Evolutionary conservation across 306 rosid species (phyloP).

Genomic region (Cicer judaicum): DNA sequence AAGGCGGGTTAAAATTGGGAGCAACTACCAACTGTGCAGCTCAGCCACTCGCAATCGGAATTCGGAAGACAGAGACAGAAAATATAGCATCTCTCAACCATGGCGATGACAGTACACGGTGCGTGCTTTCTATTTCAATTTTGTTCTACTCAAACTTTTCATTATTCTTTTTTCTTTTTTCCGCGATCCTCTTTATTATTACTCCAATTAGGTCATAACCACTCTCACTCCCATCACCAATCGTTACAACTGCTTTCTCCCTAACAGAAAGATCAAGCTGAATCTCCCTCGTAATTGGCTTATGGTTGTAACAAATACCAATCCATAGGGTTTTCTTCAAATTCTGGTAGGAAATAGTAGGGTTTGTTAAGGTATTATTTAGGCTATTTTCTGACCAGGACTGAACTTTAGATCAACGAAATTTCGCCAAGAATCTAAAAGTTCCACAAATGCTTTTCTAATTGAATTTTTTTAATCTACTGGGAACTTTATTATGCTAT

Average conservation of each 20-base stretch:
- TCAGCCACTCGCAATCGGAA: slow-evolving; percentile 29
- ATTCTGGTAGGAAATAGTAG: background rate
- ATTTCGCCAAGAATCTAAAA: slow-evolving; percentile 7
- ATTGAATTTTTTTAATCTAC: background rate
- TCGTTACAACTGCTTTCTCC: background rate
- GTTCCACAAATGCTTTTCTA: background rate
- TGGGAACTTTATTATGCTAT: background rate
- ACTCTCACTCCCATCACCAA: slow-evolving; percentile 26
- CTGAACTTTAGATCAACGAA: background rate
- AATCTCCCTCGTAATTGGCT: slow-evolving; percentile 8
- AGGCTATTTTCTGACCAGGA: background rate
- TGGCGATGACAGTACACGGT: slow-evolving; percentile 66
- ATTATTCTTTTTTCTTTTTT: background rate
- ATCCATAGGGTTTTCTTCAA: background rate
- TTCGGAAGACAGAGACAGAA: background rate
- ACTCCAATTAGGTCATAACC: slow-evolving; percentile 35
- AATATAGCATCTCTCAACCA: slow-evolving; percentile 22
- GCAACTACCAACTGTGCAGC: background rate
- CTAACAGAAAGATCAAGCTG: background rate
- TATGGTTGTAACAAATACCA: slow-evolving; percentile 25
- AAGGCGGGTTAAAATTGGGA: background rate
- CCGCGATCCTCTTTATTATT: slow-evolving; percentile 5
- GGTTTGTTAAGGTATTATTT: background rate
- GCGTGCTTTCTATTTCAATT: slow-evolving; percentile 26
- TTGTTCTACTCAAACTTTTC: slow-evolving; percentile 7